Base-by-base conservation (phyloP, 345 rosid genomes). In the Eucalyptus caleyi region DNA sequence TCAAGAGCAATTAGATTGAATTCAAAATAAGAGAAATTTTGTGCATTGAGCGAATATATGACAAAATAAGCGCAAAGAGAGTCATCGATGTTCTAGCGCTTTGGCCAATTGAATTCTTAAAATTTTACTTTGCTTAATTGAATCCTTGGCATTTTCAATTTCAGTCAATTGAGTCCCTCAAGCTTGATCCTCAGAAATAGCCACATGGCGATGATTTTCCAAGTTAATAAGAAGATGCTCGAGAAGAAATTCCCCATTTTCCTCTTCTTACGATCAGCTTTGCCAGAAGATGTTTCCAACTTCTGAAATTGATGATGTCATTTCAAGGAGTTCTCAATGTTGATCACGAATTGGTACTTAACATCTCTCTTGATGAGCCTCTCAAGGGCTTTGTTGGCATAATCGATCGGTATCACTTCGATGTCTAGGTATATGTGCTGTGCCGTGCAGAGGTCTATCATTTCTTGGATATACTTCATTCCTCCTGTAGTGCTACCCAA, bases 311-410 rank as follows among this genome's bases (percentile, higher is more conserved):
- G 69, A 60, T 23, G 65, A 18, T 14, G 69, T 93, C 91, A 96
- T 51, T 96, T 93, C 87, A 97, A 91, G 88, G 97, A 95, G 88
- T 91, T 95, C 93, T 94, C 92, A 11, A 96, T 92, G 87, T 97
- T 97, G 72, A 97, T 96, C 91, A 96, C 97, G 88, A 97, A 97
- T 16, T 97, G 94, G 90, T 95, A 96, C 94, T 95, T 96, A 82
- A 96, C 94, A 87, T 97, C 98, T 87, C 90, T 94, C 91, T 95
- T 95, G 86, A 90, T 87, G 32, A 96, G 89, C 93, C 99, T 93
- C 91, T 96, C 97, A 24, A 96, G 92, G 89, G 99, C 98, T 92
- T 95, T 97, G 72, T 96, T 97, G 10, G 87, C 93, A 87, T 94
- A 91, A 30, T 96, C 91, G 62, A 97, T 95, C 1, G 97, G 96